A percentile compares a stretch with the other conserved stretches of the same genome.
Conservation (phyloP, 768 basidiomycete species). For the Amanita molliuscula region DNA sequence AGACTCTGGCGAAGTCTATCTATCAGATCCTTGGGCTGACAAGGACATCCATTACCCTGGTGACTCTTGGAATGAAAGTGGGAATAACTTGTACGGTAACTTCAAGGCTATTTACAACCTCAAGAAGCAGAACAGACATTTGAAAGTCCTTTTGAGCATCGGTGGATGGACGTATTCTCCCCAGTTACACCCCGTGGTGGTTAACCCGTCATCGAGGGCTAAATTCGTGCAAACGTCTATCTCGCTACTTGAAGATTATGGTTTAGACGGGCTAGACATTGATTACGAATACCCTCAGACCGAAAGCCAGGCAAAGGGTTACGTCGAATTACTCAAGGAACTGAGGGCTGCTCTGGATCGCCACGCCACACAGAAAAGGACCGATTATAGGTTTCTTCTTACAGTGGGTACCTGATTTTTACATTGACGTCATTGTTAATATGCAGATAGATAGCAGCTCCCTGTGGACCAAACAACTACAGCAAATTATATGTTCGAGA, state of each 20-base stretch:
- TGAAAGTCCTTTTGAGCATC: slow-evolving; percentile 79
- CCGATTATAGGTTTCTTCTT: slow-evolving; percentile 56
- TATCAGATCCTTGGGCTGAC: slow-evolving; percentile 93
- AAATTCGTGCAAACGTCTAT: slow-evolving; percentile 79
- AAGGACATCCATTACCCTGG: slow-evolving; percentile 94
- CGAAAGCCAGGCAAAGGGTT: slow-evolving; percentile 69
- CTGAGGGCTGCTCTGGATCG: slow-evolving; percentile 66
- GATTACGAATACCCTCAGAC: slow-evolving; percentile 92
- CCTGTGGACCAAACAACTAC: slow-evolving; percentile 85
- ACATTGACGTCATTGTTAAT: slow-evolving; percentile 3
- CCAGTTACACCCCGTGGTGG: slow-evolving; percentile 75
- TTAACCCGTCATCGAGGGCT: slow-evolving; percentile 46
- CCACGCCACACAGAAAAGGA: slow-evolving; percentile 50
- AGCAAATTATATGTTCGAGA: slow-evolving; percentile 65
- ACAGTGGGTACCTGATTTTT: slow-evolving; percentile 39
- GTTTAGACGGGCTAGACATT: slow-evolving; percentile 84
- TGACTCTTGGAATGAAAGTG: slow-evolving; percentile 90
- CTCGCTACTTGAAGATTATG: slow-evolving; percentile 80
- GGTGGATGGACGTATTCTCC: slow-evolving; percentile 95
- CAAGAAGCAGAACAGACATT: slow-evolving; percentile 76
- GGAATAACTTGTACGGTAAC: slow-evolving; percentile 90
- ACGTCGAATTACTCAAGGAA: slow-evolving; percentile 71
- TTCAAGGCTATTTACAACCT: slow-evolving; percentile 88
- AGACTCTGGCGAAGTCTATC: slow-evolving; percentile 75
- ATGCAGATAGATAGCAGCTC: slow-evolving; percentile 75